Base-by-base conservation (phyloP, 2,329 filamentous ascomycete genomes). In the Orbilia oligospora region DNA sequence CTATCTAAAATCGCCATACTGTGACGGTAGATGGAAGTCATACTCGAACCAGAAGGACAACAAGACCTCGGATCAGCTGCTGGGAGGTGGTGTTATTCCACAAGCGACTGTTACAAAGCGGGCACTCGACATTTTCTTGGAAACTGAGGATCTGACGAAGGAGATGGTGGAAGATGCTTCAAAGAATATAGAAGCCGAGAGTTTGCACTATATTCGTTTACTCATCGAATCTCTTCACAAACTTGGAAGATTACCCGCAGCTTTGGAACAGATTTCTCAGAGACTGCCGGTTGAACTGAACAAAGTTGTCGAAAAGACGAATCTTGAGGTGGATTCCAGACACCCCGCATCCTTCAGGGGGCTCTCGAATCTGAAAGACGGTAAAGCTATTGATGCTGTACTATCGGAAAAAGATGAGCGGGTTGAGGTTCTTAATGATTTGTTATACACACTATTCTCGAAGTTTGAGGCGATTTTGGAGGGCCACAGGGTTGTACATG, bases 381-480 rank as follows among this genome's bases (percentile, higher is more conserved):
- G 83, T 72, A 85, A 84, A 81, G 83, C 83, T 6, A 81, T 89
- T 77, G 88, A 90, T 80, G 91, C 92, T 81, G 90, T 89, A 71
- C 89, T 87, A 69, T 88, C 91, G 36, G 89, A 93, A 81, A 93
- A 92, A 18, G 90, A 92, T 80, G 90, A 94, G 85, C 89, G 92
- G 18, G 91, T 91, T 14, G 92, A 93, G 81, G 93, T 97, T 30
- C 91, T 99, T 61, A 92, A 96, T 80, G 96, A 99, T 83, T 89
- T 98, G 55, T 86, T 99, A 1, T 97, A 92, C 90, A 95, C 93
- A 0, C 85, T 99, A 0, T 99, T 97, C 84, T 94, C 94, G 51
- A 97, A 97, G 82, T 98, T 99, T 80, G 96, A 98, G 84, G 93
- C 96, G 6, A 98, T 99, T 81, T 93, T 94, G 3, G 97, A 99